phyloP scores from a whole-genome alignment of 2,329 filamentous ascomycete species.

The Raffaelea arxii region DNA sequence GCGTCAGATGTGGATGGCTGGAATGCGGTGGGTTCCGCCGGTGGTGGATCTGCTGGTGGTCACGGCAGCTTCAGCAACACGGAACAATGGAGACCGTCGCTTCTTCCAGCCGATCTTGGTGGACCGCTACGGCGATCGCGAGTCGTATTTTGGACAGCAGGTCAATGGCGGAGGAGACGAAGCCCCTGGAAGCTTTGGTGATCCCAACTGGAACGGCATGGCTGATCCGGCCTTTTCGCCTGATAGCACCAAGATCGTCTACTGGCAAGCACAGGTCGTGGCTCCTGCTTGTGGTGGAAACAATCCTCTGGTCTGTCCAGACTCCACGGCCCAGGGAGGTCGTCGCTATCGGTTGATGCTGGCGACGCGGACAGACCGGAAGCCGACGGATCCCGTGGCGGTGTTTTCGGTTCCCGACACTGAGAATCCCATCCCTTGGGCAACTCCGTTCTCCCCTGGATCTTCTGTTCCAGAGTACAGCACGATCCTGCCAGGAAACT shows the following conservation, averaged over 20 bases:
- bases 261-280: constrained; percentile 27
- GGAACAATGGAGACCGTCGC: constrained; percentile 33
- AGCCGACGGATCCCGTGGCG: background rate
- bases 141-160: constrained; percentile 31
- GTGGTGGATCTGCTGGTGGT: constrained; percentile 25
- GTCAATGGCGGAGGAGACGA: constrained; percentile 25
- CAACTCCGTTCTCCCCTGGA: background rate
- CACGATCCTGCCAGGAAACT: background rate
- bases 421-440: background rate
- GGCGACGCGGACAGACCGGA: background rate
- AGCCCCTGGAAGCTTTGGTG: constrained; percentile 25
- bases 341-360: background rate
- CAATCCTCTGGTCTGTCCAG: constrained; percentile 29
- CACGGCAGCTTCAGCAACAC: constrained; percentile 25
- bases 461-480: background rate
- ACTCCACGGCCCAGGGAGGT: background rate
- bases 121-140: constrained; percentile 33
- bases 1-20: constrained; percentile 30
- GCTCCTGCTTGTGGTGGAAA: constrained; percentile 30
- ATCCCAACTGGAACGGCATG: constrained; percentile 36
- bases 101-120: constrained; percentile 37
- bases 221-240: constrained; percentile 32
- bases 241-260: constrained; percentile 32
- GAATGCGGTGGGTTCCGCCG: constrained; percentile 31
- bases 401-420: background rate